Evolutionary conservation across 179 eudicot species (phyloP), one percentile per base, ranked within the genome.

Genomic region (Silene vulgaris): DNA sequence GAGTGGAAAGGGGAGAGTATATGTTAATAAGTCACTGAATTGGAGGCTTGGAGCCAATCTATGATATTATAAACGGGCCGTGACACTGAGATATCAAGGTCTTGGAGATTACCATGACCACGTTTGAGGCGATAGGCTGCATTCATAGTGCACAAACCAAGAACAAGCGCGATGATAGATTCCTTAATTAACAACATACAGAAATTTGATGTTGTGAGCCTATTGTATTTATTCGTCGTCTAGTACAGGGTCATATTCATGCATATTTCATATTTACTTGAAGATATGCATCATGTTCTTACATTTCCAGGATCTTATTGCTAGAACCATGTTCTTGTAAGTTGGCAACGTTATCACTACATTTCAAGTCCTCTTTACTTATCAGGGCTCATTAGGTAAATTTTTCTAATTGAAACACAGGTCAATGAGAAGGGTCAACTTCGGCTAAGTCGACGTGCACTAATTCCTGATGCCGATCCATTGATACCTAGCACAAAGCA

Each of bases 401-500:
- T 69, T 50, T 30, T 12, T 17, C 4, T 43, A 20, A 75, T 43
- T 74, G 70, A 14, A 72, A 72, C 81, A 61, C 85, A 94, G 98
- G 87, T 92, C 74, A 95, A 95, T 82, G 96, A 87, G 75, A 95
- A 93, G 82, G 97, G 99, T 20, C 97, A 95, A 72, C 91, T 95
- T 82, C 97, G 99, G 74, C 87, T 95, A 74, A 95, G 99, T 79
- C 93, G 90, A 30, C 87, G 88, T 40, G 99, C 97, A 59, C 87
- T 92, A 61, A 91, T 95, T 77, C 93, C 99, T 37, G 93, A 90
- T 50, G 71, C 77, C 1, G 87, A 84, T 78, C 84, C 89, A 57
- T 80, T 88, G 63, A 80, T 90, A 72, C 80, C 89, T 16, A 80
- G 69, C 79, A 72, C 86, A 52, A 91, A 88, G 80, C 86, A 77